phyloP scores from a whole-genome alignment of 768 basidiomycete genomes.

The Russula sp. region DNA sequence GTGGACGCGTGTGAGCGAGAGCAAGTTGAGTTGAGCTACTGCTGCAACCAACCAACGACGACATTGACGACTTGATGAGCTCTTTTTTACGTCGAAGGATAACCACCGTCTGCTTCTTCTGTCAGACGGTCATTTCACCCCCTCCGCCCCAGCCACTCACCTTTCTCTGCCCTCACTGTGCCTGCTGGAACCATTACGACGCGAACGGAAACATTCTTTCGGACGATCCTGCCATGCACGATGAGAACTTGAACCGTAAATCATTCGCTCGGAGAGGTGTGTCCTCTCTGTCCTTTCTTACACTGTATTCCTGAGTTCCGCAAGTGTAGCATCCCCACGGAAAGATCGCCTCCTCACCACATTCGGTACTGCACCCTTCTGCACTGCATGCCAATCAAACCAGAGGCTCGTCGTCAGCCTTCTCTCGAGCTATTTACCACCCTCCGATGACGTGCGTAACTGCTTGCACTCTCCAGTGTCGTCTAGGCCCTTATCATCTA shows the following conservation, averaged over 20 bases:
- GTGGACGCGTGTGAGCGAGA: not conserved
- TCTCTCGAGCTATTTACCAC: conserved; percentile 81
- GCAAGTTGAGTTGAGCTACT: not conserved
- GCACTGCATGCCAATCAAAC: conserved; percentile 87
- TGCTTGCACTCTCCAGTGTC: conserved; percentile 4
- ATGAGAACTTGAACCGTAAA: conserved; percentile 57
- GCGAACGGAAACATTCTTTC: conserved; percentile 69
- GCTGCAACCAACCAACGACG: no score
- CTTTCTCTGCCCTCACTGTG: conserved; percentile 61
- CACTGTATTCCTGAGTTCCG: not conserved
- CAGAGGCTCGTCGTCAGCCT: conserved; percentile 83
- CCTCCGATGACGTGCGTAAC: conserved; percentile 51
- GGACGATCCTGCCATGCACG: conserved; percentile 85
- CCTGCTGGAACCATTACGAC: conserved; percentile 71
- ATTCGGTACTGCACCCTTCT: conserved; percentile 62
- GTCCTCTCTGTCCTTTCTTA: conserved; percentile 19
- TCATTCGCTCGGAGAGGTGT: conserved; percentile 71
- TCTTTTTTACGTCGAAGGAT: conserved; percentile 47
- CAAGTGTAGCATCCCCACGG: conserved; percentile 50
- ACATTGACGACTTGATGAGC: conserved; percentile 21
- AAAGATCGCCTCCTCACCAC: conserved; percentile 60
- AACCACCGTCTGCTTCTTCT: conserved; percentile 58
- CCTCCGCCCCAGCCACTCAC: conserved; percentile 43
- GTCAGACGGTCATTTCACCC: conserved; percentile 40
- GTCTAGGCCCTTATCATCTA: not conserved